Percentiles rank a stretch among this genome's conserved stretches.
Evolutionary conservation across 2,329 filamentous ascomycete species (phyloP).

Genomic region (Pseudogymnoascus sp.): DNA sequence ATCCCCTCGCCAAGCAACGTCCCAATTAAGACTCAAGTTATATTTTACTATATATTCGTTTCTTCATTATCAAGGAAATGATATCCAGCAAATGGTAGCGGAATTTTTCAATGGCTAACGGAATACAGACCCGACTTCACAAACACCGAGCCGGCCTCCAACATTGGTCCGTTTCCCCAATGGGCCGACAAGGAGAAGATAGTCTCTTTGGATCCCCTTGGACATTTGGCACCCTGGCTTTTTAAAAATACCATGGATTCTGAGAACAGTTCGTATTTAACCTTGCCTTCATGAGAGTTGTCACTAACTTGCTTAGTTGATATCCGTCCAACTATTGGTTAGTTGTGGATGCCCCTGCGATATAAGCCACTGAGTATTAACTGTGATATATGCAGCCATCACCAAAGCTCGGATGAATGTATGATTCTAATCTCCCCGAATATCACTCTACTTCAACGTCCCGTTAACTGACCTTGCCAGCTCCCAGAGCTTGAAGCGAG

Average conservation of each 20-base stretch:
- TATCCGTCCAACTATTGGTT: constrained; percentile 31
- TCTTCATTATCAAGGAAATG: background rate
- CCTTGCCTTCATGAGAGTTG: background rate
- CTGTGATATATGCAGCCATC: constrained; percentile 23
- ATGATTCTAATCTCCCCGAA: background rate
- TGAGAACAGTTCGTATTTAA: constrained; percentile 48
- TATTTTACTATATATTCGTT: constrained; percentile 10
- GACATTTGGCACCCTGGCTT: constrained; percentile 76
- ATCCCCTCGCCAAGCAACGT: background rate
- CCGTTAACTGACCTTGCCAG: constrained; percentile 27
- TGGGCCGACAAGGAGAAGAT: constrained; percentile 92
- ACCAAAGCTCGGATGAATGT: constrained; percentile 32
- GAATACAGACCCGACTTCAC: constrained; percentile 54
- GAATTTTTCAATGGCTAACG: background rate
- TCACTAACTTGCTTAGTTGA: constrained; percentile 27
- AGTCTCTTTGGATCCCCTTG: constrained; percentile 92
- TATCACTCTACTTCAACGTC: background rate
- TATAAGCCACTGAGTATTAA: background rate
- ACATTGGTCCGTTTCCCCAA: constrained; percentile 79
- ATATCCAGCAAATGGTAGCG: background rate
- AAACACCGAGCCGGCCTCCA: constrained; percentile 85
- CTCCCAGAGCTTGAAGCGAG: constrained; percentile 90
- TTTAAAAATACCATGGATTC: constrained; percentile 71
- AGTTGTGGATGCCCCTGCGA: background rate
- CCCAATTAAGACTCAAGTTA: background rate